Evolutionary conservation across 2,329 filamentous ascomycete genomes (phyloP), one percentile per base, ranked within the genome.

Genomic region (Sporothrix variecibatus): DNA sequence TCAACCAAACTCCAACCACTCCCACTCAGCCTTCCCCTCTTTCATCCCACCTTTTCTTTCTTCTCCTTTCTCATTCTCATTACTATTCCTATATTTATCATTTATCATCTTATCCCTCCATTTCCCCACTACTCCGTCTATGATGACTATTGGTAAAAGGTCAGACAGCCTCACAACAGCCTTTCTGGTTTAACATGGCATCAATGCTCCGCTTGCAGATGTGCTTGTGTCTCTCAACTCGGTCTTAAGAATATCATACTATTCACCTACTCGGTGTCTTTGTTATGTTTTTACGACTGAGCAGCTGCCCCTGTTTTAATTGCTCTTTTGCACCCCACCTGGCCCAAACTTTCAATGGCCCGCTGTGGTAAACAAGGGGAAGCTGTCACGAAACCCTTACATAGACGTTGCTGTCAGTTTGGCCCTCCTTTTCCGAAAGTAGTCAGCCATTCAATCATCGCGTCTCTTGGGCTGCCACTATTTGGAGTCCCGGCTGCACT

Each of bases 121-220:
- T 8, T 12, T 5, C 1, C 3, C 20, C 56, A 56, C 28, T 12
- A 56, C 28, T 12, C 58, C 81, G 83, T 84, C 83, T 70, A 79
- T 85, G 84, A 85, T 85, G 84, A 83, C 74, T 80, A 77, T 80
- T 84, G 84, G 84, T 85, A 85, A 85, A 85, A 85, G 84, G 83
- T 84, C 83, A 77, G 84, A 85, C 82, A 81, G 81, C 78, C 72
- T 60, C 34, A n/a, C 12, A 40, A n/a, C 53, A 76, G 76, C 80
- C 77, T 78, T 80, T 81, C 84, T 82, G 83, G 84, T 82, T 79
- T 80, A 49, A 62, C 73, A 74, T 75, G 64, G 56, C 71, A 73
- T 69, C 26, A 62, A 38, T 73, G 73, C 51, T 73, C 71, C 49
- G 23, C 31, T 60, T 15, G 38, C 71, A 65, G 38, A 15, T 64